These are phyloP conservation scores for Pyrenochaeta sp. DNA, from an alignment of 2,329 filamentous ascomycete genomes.

Conservation along the genomic window DNA sequence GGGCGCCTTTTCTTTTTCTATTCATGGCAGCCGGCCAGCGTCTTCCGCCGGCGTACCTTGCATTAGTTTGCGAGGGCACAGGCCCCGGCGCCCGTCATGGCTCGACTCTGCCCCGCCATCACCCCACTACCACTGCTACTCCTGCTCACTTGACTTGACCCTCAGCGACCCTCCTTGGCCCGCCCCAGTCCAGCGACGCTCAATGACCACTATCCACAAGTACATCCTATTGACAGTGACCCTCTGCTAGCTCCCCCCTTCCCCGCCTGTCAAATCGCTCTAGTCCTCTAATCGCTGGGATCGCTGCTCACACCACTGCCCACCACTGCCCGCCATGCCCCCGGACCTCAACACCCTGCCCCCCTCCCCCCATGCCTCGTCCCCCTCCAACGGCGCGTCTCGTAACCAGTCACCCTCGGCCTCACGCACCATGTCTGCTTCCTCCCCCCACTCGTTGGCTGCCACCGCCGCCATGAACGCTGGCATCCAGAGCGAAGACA, in stretches of 20 bases:
- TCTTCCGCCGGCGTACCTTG: slow-evolving; percentile 5
- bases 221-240: too few relatives aligned
- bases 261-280: not conserved
- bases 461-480: slow-evolving; percentile 82
- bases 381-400: slow-evolving; percentile 32
- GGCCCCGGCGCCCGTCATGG: slow-evolving; percentile 1
- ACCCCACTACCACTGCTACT: not conserved
- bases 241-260: not conserved
- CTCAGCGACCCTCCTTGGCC: too few relatives aligned
- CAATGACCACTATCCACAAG: too few relatives aligned
- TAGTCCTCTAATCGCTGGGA: too few relatives aligned
- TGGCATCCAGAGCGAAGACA: slow-evolving; percentile 72
- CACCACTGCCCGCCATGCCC: slow-evolving; percentile 51
- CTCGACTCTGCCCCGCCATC: not conserved
- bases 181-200: too few relatives aligned
- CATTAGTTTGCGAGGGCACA: slow-evolving; percentile 7
- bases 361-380: slow-evolving; percentile 55
- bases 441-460: slow-evolving; percentile 75
- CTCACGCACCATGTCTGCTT: slow-evolving; percentile 61
- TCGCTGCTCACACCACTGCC: slow-evolving; percentile 18
- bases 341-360: slow-evolving; percentile 70
- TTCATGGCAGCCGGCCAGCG: not conserved
- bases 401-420: slow-evolving; percentile 44
- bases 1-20: too few relatives aligned
- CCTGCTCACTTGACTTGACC: too few relatives aligned